These are phyloP conservation scores for Curvularia verruculosa DNA, from an alignment of 2,329 filamentous ascomycete species.

Conservation along the genomic window DNA sequence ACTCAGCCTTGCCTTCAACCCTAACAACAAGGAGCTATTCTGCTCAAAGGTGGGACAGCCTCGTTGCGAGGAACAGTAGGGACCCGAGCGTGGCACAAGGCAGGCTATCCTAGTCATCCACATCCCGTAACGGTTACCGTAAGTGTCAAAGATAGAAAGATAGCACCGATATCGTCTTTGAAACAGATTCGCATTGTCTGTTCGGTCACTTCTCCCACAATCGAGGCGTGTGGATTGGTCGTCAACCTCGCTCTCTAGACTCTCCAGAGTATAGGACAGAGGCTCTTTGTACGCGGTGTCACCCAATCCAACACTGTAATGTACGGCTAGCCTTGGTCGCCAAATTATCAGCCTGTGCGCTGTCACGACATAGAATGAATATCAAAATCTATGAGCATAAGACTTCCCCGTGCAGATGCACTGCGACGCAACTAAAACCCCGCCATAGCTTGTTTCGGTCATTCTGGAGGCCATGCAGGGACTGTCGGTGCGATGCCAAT, in stretches of 20 bases:
- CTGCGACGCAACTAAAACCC: not conserved
- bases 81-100: not conserved
- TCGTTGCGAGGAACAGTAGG: not conserved
- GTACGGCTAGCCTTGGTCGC: not conserved
- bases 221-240: slow-evolving; percentile 2
- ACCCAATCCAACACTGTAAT: not conserved
- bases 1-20: slow-evolving; percentile 8
- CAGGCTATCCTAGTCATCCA: not conserved
- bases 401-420: not conserved
- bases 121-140: not conserved
- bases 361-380: not conserved
- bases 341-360: not conserved
- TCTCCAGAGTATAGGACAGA: not conserved
- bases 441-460: not conserved
- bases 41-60: not conserved
- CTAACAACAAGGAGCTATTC: slow-evolving; percentile 9
- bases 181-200: not conserved
- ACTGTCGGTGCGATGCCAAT: not conserved
- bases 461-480: not conserved
- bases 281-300: not conserved
- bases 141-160: not conserved
- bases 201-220: not conserved
- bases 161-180: not conserved
- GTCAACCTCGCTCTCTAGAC: slow-evolving; percentile 4
- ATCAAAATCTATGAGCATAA: not conserved